Percentiles rank a stretch among this genome's conserved stretches.
Evolutionary conservation across 306 rosid genomes (phyloP).

Genomic region (Cyclanthera cordifolia): DNA sequence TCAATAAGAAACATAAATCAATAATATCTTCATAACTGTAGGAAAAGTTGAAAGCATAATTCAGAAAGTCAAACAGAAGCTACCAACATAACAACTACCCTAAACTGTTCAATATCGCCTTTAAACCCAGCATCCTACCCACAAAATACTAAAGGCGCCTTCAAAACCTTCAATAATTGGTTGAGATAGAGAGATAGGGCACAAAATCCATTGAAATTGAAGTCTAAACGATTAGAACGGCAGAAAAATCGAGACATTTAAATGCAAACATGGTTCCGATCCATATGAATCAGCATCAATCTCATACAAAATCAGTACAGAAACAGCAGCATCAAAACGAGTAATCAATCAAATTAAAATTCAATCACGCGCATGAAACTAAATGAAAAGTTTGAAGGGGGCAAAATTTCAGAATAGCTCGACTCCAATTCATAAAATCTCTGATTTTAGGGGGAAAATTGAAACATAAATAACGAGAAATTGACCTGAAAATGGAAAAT

Average conservation of each 20-base stretch:
- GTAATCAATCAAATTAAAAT: not conserved
- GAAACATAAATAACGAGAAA: not conserved
- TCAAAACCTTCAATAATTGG: not conserved
- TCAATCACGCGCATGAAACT: not conserved
- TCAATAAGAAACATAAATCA: not conserved
- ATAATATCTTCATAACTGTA: not conserved
- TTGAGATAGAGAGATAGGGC: not conserved
- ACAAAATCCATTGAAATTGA: slow-evolving; percentile 1
- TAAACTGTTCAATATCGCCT: not conserved
- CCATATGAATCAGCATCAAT: slow-evolving; percentile 6
- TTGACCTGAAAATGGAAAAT: not conserved
- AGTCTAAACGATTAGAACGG: not conserved
- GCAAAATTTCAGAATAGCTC: not conserved
- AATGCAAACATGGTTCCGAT: slow-evolving; percentile 1
- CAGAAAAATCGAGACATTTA: not conserved
- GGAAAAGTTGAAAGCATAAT: not conserved
- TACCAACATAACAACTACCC: not conserved
- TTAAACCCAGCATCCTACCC: not conserved
- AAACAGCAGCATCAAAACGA: not conserved
- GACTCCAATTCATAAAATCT: not conserved
- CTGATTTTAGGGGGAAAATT: not conserved
- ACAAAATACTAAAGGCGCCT: not conserved
- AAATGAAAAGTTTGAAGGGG: not conserved
- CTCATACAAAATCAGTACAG: not conserved
- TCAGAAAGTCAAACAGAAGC: too few species aligned